Evolutionary conservation across 2,329 filamentous ascomycete genomes (phyloP), one percentile per base, ranked within the genome.

Genomic region (Neofusicoccum sp.): DNA sequence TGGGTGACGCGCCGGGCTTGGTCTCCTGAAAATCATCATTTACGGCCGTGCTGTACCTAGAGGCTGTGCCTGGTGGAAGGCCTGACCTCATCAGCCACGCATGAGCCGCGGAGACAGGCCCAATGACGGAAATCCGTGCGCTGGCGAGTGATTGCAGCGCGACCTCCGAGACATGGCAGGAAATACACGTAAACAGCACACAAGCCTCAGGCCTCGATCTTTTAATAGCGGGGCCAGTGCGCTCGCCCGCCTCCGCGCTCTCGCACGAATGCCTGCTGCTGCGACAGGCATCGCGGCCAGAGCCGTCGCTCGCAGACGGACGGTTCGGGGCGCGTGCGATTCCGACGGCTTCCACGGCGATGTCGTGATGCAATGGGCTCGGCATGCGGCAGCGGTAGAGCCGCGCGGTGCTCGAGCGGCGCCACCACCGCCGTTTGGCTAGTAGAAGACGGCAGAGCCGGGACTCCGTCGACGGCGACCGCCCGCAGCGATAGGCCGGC

Each of bases 151-250:
- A 29, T 58, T 58, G 54, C 41, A 58, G 54, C 39, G n/a, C 39
- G 39, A 58, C 54, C 22, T 58, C 54, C 54, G 54, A 58, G 54
- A 58, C 54, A 58, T 58, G 54, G 41, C 54, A 58, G 54, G 54
- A 58, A 41, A 58, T 45, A 58, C 54, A 58, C 54, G 54, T 58
- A 33, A n/a, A 22, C 54, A 36, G 52, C n/a, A 56, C 14, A 43
- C 31, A 58, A 31, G 14, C 41, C 7, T 16, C 41, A 28, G 45
- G 45, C 45, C 45, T 31, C 22, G 28, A 31, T 12, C n/a, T 45
- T 58, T 45, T 34, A 45, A 45, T 36, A 28, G 41, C 54, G 41
- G 54, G 52, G 41, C 54, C 54, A 45, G 31, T 58, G 54, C 54
- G 41, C 52, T 22, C n/a, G 14, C 34, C 7, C 37, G 31, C 41